phyloP scores from a whole-genome alignment of 78 protist species.

The Andalucia godoyi region DNA sequence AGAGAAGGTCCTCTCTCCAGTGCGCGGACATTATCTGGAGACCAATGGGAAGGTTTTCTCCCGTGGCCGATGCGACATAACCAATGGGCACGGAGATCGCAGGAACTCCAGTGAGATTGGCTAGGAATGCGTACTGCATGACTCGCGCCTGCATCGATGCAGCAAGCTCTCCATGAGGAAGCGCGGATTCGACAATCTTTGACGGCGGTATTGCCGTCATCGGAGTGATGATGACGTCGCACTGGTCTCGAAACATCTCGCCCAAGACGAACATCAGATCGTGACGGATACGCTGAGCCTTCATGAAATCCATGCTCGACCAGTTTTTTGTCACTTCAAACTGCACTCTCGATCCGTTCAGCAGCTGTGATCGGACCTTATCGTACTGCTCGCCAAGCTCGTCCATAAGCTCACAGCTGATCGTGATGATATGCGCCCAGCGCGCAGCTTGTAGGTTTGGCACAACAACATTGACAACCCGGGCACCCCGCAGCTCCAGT shows the following conservation, averaged over 20 bases:
- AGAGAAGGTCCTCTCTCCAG: constrained; percentile 39
- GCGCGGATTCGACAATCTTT: not conserved
- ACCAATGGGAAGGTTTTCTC: constrained; percentile 40
- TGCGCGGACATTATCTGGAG: constrained; percentile 45
- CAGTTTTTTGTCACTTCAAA: too few species aligned
- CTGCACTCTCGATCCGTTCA: too few species aligned
- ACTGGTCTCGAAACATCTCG: too few species aligned
- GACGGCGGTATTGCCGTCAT: not conserved
- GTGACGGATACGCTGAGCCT: too few species aligned
- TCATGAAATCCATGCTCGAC: too few species aligned
- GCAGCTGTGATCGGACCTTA: too few species aligned
- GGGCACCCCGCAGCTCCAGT: not conserved
- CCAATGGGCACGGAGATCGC: constrained; percentile 34
- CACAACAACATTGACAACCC: not conserved
- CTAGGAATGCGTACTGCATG: not conserved
- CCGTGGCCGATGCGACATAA: too few species aligned
- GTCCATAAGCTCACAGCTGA: not conserved
- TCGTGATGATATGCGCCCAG: not conserved
- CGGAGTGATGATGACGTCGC: not conserved
- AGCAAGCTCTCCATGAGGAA: not conserved
- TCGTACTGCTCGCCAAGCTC: too few species aligned
- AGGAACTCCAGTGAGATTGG: constrained; percentile 46
- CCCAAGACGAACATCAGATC: too few species aligned
- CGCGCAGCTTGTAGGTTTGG: not conserved
- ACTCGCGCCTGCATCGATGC: not conserved